Evolutionary conservation across 352 stramenopile species (phyloP).

Genomic region (Pythium coloratum): DNA sequence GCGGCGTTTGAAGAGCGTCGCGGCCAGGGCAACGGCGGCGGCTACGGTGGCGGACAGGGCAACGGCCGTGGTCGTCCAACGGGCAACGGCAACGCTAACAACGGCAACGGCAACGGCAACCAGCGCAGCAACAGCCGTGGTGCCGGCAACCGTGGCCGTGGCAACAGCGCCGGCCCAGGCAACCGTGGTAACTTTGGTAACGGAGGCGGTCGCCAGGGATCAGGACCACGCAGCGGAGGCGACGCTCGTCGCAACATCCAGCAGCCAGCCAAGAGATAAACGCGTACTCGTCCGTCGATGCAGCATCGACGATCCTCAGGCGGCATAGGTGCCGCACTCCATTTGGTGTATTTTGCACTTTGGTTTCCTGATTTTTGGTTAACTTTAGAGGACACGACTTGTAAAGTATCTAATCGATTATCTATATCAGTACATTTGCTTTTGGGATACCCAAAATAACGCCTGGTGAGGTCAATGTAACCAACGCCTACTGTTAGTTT

Average conservation of each 20-base stretch:
- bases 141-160: slow-evolving; percentile 19
- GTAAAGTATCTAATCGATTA: slow-evolving; percentile 29
- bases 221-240: slow-evolving; percentile 9
- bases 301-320: not conserved
- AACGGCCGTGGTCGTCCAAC: slow-evolving; percentile 16
- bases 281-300: not conserved
- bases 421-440: slow-evolving; percentile 10
- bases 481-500: slow-evolving; percentile 1
- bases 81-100: slow-evolving; percentile 18
- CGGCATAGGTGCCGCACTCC: not conserved
- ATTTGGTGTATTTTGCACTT: slow-evolving; percentile 10
- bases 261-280: slow-evolving; percentile 27
- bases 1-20: slow-evolving; percentile 18
- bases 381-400: slow-evolving; percentile 27
- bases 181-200: slow-evolving; percentile 12
- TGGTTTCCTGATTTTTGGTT: slow-evolving; percentile 21
- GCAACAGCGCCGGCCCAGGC: slow-evolving; percentile 20
- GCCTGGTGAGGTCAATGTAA: not conserved
- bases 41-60: slow-evolving; percentile 18
- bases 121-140: slow-evolving; percentile 19
- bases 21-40: slow-evolving; percentile 21
- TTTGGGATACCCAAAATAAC: slow-evolving; percentile 9
- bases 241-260: slow-evolving; percentile 19
- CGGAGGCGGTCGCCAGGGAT: slow-evolving; percentile 13
- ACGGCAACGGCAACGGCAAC: slow-evolving; percentile 12